These are phyloP conservation scores for Capronia coronata DNA, from an alignment of 2,329 filamentous ascomycete species.

Conservation along the genomic window DNA sequence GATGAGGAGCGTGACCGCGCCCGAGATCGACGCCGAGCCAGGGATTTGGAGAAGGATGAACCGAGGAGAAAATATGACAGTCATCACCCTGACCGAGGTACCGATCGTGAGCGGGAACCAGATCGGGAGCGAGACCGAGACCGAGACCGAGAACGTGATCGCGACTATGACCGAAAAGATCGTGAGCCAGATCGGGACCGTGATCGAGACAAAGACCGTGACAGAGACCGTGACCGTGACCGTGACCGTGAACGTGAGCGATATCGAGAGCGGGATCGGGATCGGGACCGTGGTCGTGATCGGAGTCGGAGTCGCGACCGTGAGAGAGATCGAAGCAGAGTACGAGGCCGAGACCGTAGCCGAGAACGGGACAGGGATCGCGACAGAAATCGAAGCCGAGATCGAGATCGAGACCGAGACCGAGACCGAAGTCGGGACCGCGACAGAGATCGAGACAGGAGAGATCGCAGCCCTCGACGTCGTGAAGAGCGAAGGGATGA, in stretches of 20 bases:
- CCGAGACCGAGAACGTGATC: slow-evolving; percentile 11
- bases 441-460: slow-evolving; percentile 15
- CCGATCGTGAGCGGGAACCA: slow-evolving; percentile 22
- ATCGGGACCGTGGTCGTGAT: slow-evolving; percentile 22
- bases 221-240: slow-evolving; percentile 8
- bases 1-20: slow-evolving; percentile 29
- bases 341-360: background rate
- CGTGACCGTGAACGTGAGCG: slow-evolving; percentile 14
- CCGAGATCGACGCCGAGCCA: background rate
- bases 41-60: background rate
- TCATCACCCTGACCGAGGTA: slow-evolving; percentile 26
- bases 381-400: slow-evolving; percentile 17
- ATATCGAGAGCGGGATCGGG: slow-evolving; percentile 24
- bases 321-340: slow-evolving; percentile 12
- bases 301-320: slow-evolving; percentile 20
- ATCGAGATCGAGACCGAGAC: slow-evolving; percentile 26
- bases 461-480: slow-evolving; percentile 18
- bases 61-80: slow-evolving; percentile 28
- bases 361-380: slow-evolving; percentile 12
- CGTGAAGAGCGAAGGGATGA: slow-evolving; percentile 18
- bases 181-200: slow-evolving; percentile 20
- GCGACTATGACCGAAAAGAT: background rate
- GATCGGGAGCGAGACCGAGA: slow-evolving; percentile 25
- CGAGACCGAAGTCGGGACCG: slow-evolving; percentile 27
- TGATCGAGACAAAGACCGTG: slow-evolving; percentile 17